A percentile compares a stretch with the other conserved stretches of the same genome.
Evolutionary conservation across 306 rosid species (phyloP).

Genomic region (Medicago ruthenica): DNA sequence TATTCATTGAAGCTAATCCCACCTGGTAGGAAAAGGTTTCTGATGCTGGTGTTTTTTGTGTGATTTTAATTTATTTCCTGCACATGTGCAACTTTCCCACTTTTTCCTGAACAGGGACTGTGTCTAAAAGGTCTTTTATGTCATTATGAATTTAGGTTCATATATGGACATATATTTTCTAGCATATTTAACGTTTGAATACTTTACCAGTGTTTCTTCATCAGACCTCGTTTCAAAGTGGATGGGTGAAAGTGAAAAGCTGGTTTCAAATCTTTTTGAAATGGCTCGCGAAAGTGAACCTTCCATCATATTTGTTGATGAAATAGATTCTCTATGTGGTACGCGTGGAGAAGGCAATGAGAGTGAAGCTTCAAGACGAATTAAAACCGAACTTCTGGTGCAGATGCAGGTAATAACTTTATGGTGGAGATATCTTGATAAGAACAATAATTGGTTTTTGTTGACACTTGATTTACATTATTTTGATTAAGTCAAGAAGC

Average conservation of each 20-base stretch:
- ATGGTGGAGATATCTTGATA: constrained; percentile 37
- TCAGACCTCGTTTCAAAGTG: constrained; percentile 98
- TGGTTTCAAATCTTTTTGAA: constrained; percentile 93
- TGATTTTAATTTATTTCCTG: constrained; percentile 24
- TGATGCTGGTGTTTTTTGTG: background rate
- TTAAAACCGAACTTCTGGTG: constrained; percentile 97
- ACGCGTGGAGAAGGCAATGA: constrained; percentile 99
- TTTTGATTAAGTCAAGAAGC: constrained; percentile 17
- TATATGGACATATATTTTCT: constrained; percentile 29
- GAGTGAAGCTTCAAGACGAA: constrained; percentile 99
- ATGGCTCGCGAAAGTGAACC: constrained; percentile 99
- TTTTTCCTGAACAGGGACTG: background rate
- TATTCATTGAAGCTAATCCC: background rate
- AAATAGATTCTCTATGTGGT: constrained; percentile 98
- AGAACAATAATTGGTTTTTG: constrained; percentile 19
- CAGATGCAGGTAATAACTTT: constrained; percentile 93
- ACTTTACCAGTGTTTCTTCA: constrained; percentile 76
- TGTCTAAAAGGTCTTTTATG: constrained; percentile 1
- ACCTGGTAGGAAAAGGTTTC: constrained; percentile 1
- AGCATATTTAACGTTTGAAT: constrained; percentile 42
- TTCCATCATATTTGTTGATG: constrained; percentile 95
- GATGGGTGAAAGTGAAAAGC: constrained; percentile 99
- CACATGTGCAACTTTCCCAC: constrained; percentile 1
- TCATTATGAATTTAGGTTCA: background rate
- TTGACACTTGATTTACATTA: constrained; percentile 34